Conservation (phyloP, 106 monocot genomes). For the Dendrobium huoshanense region DNA sequence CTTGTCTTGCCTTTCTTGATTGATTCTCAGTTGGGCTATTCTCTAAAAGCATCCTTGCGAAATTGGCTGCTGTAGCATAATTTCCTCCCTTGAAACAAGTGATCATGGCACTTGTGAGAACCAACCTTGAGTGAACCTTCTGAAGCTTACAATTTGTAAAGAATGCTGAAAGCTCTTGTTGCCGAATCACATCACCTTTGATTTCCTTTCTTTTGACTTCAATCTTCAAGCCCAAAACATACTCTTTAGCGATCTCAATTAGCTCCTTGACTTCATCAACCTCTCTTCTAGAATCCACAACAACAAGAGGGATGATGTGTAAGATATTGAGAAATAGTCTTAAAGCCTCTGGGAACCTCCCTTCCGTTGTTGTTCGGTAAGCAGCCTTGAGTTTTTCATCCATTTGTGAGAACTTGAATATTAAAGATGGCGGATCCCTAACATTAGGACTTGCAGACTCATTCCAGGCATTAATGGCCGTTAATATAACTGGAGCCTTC, state of each 20-base stretch:
- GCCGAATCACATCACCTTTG: slow-evolving; percentile 29
- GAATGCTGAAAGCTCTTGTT: slow-evolving; percentile 58
- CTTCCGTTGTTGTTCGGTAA: slow-evolving; percentile 37
- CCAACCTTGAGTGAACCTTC: slow-evolving; percentile 38
- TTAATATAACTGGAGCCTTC: slow-evolving; percentile 23
- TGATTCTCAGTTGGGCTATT: slow-evolving; percentile 40
- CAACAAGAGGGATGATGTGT: slow-evolving; percentile 41
- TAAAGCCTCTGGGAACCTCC: slow-evolving; percentile 52
- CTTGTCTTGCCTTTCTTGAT: slow-evolving; percentile 33
- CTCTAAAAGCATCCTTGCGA: slow-evolving; percentile 51
- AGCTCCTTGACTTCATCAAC: slow-evolving; percentile 67
- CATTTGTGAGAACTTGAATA: slow-evolving; percentile 38
- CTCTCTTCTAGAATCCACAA: slow-evolving; percentile 57
- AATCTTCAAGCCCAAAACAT: slow-evolving; percentile 54
- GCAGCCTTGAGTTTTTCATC: slow-evolving; percentile 55
- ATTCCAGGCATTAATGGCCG: slow-evolving; percentile 50
- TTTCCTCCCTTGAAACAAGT: slow-evolving; percentile 46
- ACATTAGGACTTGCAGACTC: slow-evolving; percentile 39
- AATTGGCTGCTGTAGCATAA: slow-evolving; percentile 32
- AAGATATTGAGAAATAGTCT: slow-evolving; percentile 46
- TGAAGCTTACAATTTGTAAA: slow-evolving; percentile 66
- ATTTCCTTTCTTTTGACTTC: slow-evolving; percentile 48
- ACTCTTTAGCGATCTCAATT: slow-evolving; percentile 41
- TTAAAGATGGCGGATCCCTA: slow-evolving; percentile 34
- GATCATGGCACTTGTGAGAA: slow-evolving; percentile 46